Evolutionary conservation across 768 basidiomycete genomes (phyloP), one percentile per base, ranked within the genome.

Genomic region (Scleroderma bovista): DNA sequence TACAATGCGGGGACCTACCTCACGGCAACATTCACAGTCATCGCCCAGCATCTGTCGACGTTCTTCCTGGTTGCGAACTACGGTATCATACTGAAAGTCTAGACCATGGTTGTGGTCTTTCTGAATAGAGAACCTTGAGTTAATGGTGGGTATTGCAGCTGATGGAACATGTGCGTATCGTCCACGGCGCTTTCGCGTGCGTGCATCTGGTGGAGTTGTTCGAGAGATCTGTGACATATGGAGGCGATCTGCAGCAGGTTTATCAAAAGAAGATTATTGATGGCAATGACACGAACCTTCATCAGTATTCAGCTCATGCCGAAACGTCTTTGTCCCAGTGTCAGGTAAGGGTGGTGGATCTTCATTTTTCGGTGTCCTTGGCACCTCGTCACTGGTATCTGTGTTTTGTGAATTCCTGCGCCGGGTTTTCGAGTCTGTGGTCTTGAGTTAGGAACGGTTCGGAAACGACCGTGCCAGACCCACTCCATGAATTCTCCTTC

Each of bases 21-120:
- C 84, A 36, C 73, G 78, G 63, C 93, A 95, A 51, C 83, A 85
- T 54, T 88, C 87, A 62, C 91, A 95, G 54, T 91, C 88, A 2
- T 75, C 80, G 3, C 78, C 93, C 44, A 86, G 75, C 74, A 95
- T 75, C 46, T 71, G 69, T 56, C 74, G 75, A 29, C 93, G 73
- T 31, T 80, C 78, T 16, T 78, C 77, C 57, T 76, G 84, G 36
- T 72, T 74, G 23, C 92, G 73, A 12, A 90, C 85, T 15, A 91
- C 88, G 44, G 84, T 82, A 39, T 92, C 85, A 58, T 77, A 95
- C 55, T 84, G 81, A 62, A 77, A 85, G 38, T 71, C 68, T 10
- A 80, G 41, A 1, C 89, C 92, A 0, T 74, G 72, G 61, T 95
- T 95, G 32, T 67, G 70, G 8, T 68, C 67, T 3, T 81, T 78